Evolutionary conservation across 306 rosid species (phyloP).

Genomic region (Styphnolobium japonicum): DNA sequence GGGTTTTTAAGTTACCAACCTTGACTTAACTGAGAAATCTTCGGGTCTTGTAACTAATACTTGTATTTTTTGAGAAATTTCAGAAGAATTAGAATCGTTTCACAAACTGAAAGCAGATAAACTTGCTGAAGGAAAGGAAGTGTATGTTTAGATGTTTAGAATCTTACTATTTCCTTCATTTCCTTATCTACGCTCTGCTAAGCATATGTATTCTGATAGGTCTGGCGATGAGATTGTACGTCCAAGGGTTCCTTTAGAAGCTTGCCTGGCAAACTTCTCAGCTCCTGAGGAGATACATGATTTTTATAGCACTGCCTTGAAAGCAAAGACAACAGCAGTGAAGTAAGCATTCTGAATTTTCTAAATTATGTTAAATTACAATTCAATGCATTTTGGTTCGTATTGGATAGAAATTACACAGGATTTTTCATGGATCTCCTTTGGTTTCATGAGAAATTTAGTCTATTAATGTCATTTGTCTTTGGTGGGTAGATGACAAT

Average conservation of each 20-base stretch:
- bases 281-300: conserved; percentile 94
- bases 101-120: conserved; percentile 70
- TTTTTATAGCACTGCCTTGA: conserved; percentile 88
- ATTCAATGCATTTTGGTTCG: background rate
- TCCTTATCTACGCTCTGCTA: conserved; percentile 24
- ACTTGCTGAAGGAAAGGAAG: conserved; percentile 78
- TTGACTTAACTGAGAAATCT: conserved; percentile 12
- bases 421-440: background rate
- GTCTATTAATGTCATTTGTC: background rate
- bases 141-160: conserved; percentile 57
- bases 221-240: conserved; percentile 77
- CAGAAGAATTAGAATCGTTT: conserved; percentile 81
- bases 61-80: conserved; percentile 35
- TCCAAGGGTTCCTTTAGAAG: conserved; percentile 92
- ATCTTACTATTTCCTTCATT: conserved; percentile 14
- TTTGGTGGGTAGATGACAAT: background rate
- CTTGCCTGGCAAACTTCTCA: conserved; percentile 85
- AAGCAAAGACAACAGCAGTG: conserved; percentile 79
- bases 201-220: conserved; percentile 49
- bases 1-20: background rate
- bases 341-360: conserved; percentile 58
- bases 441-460: background rate
- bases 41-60: conserved; percentile 21
- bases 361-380: background rate
- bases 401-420: background rate